A percentile compares a stretch with the other conserved stretches of the same genome.
Conservation (phyloP, 768 basidiomycete genomes). For the Trametes meyenii region DNA sequence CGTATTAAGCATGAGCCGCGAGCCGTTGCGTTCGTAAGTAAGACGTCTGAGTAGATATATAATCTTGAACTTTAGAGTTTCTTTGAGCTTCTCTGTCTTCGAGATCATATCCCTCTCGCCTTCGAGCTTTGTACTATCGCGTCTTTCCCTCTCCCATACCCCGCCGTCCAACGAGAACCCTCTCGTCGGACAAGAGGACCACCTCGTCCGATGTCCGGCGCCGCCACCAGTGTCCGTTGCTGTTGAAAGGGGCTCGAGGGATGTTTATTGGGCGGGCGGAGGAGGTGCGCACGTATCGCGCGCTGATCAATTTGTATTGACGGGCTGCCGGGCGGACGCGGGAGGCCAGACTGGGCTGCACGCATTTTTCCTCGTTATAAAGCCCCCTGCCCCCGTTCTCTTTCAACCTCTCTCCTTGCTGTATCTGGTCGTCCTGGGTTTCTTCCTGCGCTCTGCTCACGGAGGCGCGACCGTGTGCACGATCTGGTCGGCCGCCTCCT, state of each 20-base stretch:
- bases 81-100: too few relatives aligned
- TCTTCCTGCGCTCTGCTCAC: neutral
- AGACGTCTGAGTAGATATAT: neutral
- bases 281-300: slow-evolving; percentile 10
- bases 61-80: neutral
- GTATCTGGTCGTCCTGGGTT: neutral
- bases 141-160: neutral
- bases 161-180: neutral
- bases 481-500: neutral
- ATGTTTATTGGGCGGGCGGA: neutral
- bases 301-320: slow-evolving; percentile 18
- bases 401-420: neutral
- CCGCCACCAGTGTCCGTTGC: neutral
- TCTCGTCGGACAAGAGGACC: neutral
- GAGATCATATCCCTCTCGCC: too few relatives aligned
- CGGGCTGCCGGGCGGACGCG: slow-evolving; percentile 1
- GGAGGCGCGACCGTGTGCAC: neutral
- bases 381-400: neutral
- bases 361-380: slow-evolving; percentile 2
- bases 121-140: too few relatives aligned
- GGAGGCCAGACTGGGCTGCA: slow-evolving; percentile 1
- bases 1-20: neutral
- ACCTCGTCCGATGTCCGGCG: neutral
- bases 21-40: neutral
- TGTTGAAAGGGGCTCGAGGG: neutral